Conservation (phyloP, 2,329 filamentous ascomycete species). For the Paraphaeosphaeria minitans region DNA sequence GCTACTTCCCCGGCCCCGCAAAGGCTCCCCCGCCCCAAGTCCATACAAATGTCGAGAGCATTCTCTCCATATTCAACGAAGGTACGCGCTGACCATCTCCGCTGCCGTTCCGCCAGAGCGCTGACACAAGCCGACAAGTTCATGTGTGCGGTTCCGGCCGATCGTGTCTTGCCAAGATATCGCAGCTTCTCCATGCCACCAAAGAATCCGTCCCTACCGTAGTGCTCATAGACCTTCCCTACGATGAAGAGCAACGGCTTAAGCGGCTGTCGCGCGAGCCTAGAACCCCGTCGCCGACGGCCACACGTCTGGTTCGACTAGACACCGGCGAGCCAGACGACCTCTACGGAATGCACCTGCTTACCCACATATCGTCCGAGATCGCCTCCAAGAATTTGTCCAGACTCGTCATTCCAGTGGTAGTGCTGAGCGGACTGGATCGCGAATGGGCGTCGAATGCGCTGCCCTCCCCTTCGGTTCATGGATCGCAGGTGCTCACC, state of each 20-base stretch:
- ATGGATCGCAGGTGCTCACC: slow-evolving; percentile 47
- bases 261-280: slow-evolving; percentile 50
- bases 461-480: slow-evolving; percentile 40
- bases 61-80: slow-evolving; percentile 50
- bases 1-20: slow-evolving; percentile 41
- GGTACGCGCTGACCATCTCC: slow-evolving; percentile 31
- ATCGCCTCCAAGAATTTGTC: slow-evolving; percentile 49
- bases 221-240: slow-evolving; percentile 51
- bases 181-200: slow-evolving; percentile 40
- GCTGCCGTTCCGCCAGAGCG: neutral
- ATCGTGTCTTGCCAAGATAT: slow-evolving; percentile 45
- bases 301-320: slow-evolving; percentile 34
- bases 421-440: slow-evolving; percentile 47
- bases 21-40: slow-evolving; percentile 42
- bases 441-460: slow-evolving; percentile 36
- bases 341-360: slow-evolving; percentile 51
- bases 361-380: slow-evolving; percentile 49
- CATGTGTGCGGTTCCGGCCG: slow-evolving; percentile 48
- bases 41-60: slow-evolving; percentile 46
- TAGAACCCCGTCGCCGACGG: slow-evolving; percentile 48
- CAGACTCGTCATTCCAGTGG: slow-evolving; percentile 48
- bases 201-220: slow-evolving; percentile 45
- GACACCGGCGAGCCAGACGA: slow-evolving; percentile 47
- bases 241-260: slow-evolving; percentile 49
- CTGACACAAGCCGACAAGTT: slow-evolving; percentile 39